These are phyloP conservation scores for Aspergillus pseudoglaucus DNA, from an alignment of 2,329 filamentous ascomycete species.

Conservation along the genomic window DNA sequence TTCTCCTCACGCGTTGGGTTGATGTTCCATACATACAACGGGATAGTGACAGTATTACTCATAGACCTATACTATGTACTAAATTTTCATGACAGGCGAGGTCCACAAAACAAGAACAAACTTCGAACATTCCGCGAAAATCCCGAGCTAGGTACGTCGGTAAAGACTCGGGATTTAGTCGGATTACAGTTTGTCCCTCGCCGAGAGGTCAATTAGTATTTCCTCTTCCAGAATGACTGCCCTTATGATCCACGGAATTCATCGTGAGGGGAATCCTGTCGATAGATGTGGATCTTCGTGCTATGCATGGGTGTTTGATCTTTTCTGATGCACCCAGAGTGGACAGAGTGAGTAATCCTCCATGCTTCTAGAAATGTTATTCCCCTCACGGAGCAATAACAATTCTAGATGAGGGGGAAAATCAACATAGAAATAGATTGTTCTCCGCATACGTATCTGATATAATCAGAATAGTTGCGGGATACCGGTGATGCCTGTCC, in stretches of 20 bases:
- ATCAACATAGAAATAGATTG: neutral
- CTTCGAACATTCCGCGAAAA: neutral
- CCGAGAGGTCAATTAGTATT: neutral
- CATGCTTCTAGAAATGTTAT: neutral
- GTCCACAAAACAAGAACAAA: neutral
- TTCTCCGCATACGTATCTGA: neutral
- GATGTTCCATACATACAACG: neutral
- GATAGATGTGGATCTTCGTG: too few species aligned
- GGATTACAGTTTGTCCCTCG: neutral
- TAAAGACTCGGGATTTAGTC: neutral
- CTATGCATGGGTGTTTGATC: neutral
- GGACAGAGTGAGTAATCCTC: neutral
- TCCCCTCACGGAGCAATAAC: neutral
- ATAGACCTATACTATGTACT: too few species aligned
- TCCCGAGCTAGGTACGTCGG: neutral
- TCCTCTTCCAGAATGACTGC: neutral
- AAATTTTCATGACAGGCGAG: neutral
- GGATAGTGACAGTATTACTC: too few species aligned
- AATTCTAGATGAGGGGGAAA: neutral
- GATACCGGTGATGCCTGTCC: neutral
- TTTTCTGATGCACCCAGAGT: neutral
- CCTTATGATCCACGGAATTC: neutral
- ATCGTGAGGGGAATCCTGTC: neutral
- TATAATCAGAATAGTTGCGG: neutral
- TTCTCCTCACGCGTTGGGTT: neutral